phyloP scores from a whole-genome alignment of 306 rosid genomes.

The Cucumis cinereus region DNA sequence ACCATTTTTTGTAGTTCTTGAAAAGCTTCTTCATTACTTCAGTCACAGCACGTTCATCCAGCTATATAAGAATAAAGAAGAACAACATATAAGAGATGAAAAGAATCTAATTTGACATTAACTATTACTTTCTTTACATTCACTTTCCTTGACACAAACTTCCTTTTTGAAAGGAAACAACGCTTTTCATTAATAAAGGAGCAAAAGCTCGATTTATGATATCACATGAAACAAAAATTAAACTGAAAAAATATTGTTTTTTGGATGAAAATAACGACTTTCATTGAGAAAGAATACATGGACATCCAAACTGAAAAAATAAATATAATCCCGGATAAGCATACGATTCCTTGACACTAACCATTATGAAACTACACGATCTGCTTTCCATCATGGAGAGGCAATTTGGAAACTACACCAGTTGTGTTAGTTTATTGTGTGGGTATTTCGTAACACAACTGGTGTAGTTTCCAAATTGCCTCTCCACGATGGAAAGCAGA shows the following conservation, averaged over 20 bases:
- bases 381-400: background rate
- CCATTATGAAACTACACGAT: background rate
- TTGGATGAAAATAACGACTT: too few species aligned
- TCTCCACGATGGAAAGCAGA: background rate
- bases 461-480: background rate
- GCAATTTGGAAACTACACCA: background rate
- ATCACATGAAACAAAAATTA: too few species aligned
- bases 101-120: background rate
- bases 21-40: constrained; percentile 98
- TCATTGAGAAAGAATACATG: too few species aligned
- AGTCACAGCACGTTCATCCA: constrained; percentile 90
- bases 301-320: too few species aligned
- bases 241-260: too few species aligned
- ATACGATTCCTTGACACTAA: background rate
- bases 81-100: constrained; percentile 16
- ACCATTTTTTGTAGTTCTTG: constrained; percentile 95
- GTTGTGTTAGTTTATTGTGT: background rate
- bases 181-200: too few species aligned
- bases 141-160: background rate
- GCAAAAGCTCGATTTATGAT: too few species aligned
- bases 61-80: constrained; percentile 32
- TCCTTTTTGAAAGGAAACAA: too few species aligned
- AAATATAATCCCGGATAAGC: too few species aligned
- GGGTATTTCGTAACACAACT: background rate
- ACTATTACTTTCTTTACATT: background rate